Percentiles rank a stretch among this genome's conserved stretches.
phyloP scores from a whole-genome alignment of 176 grass and related monocot species.

The Hyparrhenia diplandra region DNA sequence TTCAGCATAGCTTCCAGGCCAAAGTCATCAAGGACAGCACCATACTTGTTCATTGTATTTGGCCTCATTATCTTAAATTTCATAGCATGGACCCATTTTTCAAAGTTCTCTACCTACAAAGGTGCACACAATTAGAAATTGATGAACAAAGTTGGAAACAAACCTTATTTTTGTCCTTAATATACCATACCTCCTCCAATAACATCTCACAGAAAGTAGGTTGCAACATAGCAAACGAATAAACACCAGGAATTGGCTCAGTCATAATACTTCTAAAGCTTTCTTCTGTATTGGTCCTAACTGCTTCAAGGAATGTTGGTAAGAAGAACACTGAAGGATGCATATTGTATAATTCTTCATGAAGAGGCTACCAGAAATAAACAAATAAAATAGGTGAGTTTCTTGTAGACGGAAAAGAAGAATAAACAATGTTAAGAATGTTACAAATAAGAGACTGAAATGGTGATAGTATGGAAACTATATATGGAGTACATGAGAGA shows the following conservation, averaged over 20 bases:
- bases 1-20: slow-evolving; percentile 86
- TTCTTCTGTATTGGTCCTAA: slow-evolving; percentile 72
- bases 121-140: slow-evolving; percentile 24
- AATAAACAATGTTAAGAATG: neutral
- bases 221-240: slow-evolving; percentile 94
- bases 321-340: slow-evolving; percentile 77
- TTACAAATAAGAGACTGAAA: neutral
- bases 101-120: slow-evolving; percentile 89
- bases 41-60: slow-evolving; percentile 99
- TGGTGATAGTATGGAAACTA: neutral
- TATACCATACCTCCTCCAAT: slow-evolving; percentile 65
- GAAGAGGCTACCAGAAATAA: slow-evolving; percentile 61
- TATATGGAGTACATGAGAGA: neutral
- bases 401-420: slow-evolving; percentile 6
- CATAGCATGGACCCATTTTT: slow-evolving; percentile 78
- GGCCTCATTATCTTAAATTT: slow-evolving; percentile 99
- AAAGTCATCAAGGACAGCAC: slow-evolving; percentile 97
- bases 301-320: slow-evolving; percentile 78
- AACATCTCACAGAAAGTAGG: slow-evolving; percentile 79
- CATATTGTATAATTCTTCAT: slow-evolving; percentile 77
- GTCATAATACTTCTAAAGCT: slow-evolving; percentile 82
- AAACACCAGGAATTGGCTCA: slow-evolving; percentile 83
- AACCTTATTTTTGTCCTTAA: slow-evolving; percentile 4
- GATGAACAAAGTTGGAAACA: neutral
- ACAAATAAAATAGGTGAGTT: slow-evolving; percentile 7